Conservation (phyloP, 202 grass and related monocot species). For the Saccharum hybrid region DNA sequence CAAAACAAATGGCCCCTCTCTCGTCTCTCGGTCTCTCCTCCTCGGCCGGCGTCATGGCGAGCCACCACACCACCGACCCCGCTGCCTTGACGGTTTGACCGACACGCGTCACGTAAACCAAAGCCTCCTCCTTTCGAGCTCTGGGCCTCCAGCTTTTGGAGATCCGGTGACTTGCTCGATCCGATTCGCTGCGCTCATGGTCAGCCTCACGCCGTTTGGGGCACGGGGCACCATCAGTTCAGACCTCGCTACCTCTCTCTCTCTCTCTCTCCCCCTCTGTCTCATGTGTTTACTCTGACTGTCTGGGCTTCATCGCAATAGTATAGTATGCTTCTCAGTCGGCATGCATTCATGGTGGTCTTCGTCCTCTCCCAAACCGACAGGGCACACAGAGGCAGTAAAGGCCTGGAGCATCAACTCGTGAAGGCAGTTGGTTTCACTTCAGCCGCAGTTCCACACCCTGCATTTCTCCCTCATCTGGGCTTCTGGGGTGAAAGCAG, state of each 20-base stretch:
- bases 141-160: constrained; percentile 28
- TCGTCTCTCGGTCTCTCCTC: too few relatives aligned
- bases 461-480: background rate
- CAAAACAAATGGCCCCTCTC: constrained; percentile 18
- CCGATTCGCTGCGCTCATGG: constrained; percentile 15
- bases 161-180: constrained; percentile 27
- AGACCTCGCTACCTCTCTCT: background rate
- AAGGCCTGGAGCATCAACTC: background rate
- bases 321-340: background rate
- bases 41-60: constrained; percentile 1
- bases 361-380: constrained; percentile 10
- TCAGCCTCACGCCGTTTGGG: background rate
- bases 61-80: constrained; percentile 21
- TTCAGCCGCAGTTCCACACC: background rate
- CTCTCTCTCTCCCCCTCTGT: background rate
- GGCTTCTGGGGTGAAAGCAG: background rate
- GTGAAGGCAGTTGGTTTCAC: constrained; percentile 3
- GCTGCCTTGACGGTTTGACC: constrained; percentile 41
- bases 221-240: background rate
- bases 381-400: background rate
- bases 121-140: background rate
- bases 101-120: background rate
- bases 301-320: background rate
- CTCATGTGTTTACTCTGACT: background rate
- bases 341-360: constrained; percentile 50